A percentile compares a stretch with the other conserved stretches of the same genome.
Evolutionary conservation across 2,329 filamentous ascomycete species (phyloP).

Genomic region (Coniosporium tulheliwenetii): DNA sequence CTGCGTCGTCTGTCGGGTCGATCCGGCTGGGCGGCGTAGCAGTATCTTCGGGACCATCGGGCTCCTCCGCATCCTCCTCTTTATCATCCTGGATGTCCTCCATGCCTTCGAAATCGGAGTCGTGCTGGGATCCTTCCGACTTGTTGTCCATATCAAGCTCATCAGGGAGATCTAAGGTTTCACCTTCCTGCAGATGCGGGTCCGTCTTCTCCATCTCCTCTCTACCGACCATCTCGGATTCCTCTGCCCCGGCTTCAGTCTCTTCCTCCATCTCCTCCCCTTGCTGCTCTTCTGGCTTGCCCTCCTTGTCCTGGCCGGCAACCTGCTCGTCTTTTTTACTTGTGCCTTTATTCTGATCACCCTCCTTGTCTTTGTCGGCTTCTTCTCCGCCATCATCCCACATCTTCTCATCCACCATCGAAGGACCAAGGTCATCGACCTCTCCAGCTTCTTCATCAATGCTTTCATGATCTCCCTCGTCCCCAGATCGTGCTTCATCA

Average conservation of each 20-base stretch:
- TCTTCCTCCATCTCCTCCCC: slow-evolving; percentile 47
- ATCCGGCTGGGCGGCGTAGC: slow-evolving; percentile 2
- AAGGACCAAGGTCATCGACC: slow-evolving; percentile 79
- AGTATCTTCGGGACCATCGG: background rate
- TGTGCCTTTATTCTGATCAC: slow-evolving; percentile 38
- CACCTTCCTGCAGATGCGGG: slow-evolving; percentile 66
- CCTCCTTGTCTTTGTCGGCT: slow-evolving; percentile 68
- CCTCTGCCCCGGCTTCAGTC: slow-evolving; percentile 22
- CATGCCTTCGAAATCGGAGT: slow-evolving; percentile 37
- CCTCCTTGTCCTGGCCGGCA: slow-evolving; percentile 28
- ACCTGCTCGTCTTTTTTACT: slow-evolving; percentile 31
- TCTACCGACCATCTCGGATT: slow-evolving; percentile 48
- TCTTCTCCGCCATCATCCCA: slow-evolving; percentile 77
- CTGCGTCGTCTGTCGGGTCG: background rate
- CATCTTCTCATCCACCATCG: slow-evolving; percentile 93
- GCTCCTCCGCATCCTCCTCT: slow-evolving; percentile 25
- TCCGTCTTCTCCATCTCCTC: slow-evolving; percentile 53
- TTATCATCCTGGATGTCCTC: slow-evolving; percentile 26
- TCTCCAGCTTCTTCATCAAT: slow-evolving; percentile 84
- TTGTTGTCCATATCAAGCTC: slow-evolving; percentile 71
- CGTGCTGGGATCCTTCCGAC: slow-evolving; percentile 24
- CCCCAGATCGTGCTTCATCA: slow-evolving; percentile 40
- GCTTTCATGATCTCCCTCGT: slow-evolving; percentile 50
- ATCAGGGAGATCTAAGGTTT: slow-evolving; percentile 70
- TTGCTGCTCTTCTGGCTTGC: slow-evolving; percentile 41